phyloP scores from a whole-genome alignment of 768 basidiomycete genomes.

The Cyclocybe cylindracea region DNA sequence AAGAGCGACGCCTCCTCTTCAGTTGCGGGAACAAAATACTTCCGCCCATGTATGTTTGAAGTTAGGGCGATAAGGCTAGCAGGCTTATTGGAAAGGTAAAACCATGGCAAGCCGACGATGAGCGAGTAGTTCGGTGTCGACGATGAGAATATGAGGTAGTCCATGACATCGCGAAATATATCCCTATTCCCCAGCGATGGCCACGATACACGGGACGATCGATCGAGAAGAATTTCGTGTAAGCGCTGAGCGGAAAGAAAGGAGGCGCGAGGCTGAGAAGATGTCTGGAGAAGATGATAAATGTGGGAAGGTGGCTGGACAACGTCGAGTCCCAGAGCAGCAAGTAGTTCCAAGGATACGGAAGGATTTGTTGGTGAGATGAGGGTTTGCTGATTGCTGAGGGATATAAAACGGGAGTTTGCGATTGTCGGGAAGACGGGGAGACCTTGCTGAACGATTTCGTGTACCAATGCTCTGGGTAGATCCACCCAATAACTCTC shows the following conservation, averaged over 20 bases:
- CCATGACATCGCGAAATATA: constrained; percentile 1
- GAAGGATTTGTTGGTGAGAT: constrained; percentile 1
- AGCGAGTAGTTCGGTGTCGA: background rate
- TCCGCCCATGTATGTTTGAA: background rate
- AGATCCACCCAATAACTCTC: constrained; percentile 12
- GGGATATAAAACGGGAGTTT: background rate
- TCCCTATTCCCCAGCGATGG: background rate
- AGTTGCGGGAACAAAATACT: constrained; percentile 5
- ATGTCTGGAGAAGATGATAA: constrained; percentile 2
- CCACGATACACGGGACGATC: background rate
- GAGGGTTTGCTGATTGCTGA: background rate
- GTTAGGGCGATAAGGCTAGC: background rate
- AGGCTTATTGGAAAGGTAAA: background rate
- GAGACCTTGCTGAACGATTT: background rate
- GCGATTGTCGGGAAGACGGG: constrained; percentile 6
- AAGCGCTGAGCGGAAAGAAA: constrained; percentile 2
- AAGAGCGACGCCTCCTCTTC: constrained; percentile 6
- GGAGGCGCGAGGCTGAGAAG: background rate
- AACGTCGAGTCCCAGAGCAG: constrained; percentile 3
- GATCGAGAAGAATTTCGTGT: background rate
- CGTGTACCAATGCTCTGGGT: background rate
- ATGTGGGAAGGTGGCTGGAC: constrained; percentile 13
- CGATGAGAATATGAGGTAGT: constrained; percentile 12
- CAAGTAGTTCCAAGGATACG: constrained; percentile 1
- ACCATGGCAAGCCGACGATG: constrained; percentile 9